Percentiles rank a stretch among this genome's conserved stretches.
Conservation (phyloP, 1,139 yeast genomes). For the Wickerhamomyces sp. region DNA sequence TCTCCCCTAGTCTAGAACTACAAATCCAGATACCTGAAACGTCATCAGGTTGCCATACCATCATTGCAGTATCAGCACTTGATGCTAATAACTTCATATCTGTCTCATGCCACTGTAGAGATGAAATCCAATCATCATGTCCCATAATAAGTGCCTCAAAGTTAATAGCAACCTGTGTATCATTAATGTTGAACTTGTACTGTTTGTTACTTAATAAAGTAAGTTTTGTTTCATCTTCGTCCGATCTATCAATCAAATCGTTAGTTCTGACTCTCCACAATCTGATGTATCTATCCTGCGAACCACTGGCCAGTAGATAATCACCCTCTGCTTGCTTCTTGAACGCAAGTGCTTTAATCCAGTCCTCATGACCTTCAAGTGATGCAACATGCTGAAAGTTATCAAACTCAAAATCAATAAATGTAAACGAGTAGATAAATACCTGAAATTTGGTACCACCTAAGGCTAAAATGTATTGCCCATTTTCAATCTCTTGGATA, state of each 20-base stretch:
- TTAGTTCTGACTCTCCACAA: conserved; percentile 71
- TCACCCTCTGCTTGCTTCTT: conserved; percentile 44
- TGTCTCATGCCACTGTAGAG: conserved; percentile 74
- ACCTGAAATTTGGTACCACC: conserved; percentile 71
- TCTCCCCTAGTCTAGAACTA: conserved; percentile 76
- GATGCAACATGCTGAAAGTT: conserved; percentile 41
- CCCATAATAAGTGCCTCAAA: conserved; percentile 96
- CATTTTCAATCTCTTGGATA: conserved; percentile 36
- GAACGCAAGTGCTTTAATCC: conserved; percentile 75
- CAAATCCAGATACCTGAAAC: conserved; percentile 92
- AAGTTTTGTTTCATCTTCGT: conserved; percentile 51
- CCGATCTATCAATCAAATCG: conserved; percentile 51
- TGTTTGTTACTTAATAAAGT: conserved; percentile 59
- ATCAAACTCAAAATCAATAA: conserved; percentile 8
- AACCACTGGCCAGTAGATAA: conserved; percentile 73
- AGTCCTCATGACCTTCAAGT: conserved; percentile 87
- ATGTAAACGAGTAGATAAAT: conserved; percentile 47
- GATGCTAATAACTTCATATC: conserved; percentile 68
- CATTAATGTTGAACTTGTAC: conserved; percentile 45
- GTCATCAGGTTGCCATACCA: conserved; percentile 93
- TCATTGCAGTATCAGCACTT: conserved; percentile 89
- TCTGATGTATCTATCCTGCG: conserved; percentile 86
- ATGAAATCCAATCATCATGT: conserved; percentile 96
- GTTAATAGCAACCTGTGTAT: conserved; percentile 45
- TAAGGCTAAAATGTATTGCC: conserved; percentile 57